Evolutionary conservation across 2,329 filamentous ascomycete species (phyloP).

Genomic region (Diaporthe sp.): DNA sequence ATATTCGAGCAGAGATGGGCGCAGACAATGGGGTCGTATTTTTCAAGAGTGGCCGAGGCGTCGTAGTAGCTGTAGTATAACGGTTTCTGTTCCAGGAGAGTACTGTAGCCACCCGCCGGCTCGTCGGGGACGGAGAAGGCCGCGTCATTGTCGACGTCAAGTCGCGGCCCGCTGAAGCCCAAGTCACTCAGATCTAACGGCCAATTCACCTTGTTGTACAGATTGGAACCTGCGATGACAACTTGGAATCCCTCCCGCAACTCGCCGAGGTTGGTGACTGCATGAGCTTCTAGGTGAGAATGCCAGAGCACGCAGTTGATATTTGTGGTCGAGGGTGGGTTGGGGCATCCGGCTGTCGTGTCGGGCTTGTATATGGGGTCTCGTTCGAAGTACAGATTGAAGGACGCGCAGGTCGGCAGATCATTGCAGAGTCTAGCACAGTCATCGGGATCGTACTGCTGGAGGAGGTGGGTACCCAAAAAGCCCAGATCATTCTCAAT

Average conservation of each 20-base stretch:
- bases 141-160: constrained; percentile 20
- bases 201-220: constrained; percentile 33
- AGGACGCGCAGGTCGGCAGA: constrained; percentile 20
- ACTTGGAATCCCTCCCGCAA: constrained; percentile 28
- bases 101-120: constrained; percentile 29
- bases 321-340: constrained; percentile 26
- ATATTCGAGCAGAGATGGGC: constrained; percentile 21
- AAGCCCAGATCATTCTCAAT: neutral
- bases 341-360: constrained; percentile 6
- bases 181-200: neutral
- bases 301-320: constrained; percentile 37
- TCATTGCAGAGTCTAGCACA: constrained; percentile 26
- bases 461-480: neutral
- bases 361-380: constrained; percentile 23
- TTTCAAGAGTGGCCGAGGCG: neutral
- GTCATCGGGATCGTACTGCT: constrained; percentile 8
- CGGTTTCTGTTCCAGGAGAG: neutral
- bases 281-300: neutral
- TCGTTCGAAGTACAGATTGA: constrained; percentile 37
- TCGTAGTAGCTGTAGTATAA: constrained; percentile 13
- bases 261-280: constrained; percentile 24
- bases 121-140: constrained; percentile 32
- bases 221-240: constrained; percentile 31
- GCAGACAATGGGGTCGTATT: constrained; percentile 31
- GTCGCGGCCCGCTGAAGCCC: constrained; percentile 27